phyloP scores from a whole-genome alignment of 1,284 basidiomycete species.

The Agroathelia rolfsii region DNA sequence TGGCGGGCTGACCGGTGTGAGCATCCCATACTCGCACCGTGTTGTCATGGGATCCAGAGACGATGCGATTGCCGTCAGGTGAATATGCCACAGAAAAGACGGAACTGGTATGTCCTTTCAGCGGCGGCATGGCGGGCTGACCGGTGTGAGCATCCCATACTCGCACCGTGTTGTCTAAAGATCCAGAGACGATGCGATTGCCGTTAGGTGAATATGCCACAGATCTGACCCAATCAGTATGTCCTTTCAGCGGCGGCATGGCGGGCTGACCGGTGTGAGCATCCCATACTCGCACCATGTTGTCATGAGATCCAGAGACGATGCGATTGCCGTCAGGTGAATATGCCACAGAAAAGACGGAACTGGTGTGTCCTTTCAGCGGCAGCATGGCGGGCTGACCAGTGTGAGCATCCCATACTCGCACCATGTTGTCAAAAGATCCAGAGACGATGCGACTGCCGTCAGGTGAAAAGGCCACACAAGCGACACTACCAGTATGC shows the following conservation, averaged over 20 bases:
- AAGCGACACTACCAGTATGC: conserved; percentile 4
- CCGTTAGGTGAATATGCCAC: conserved; percentile 10
- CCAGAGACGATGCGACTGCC: conserved; percentile 12
- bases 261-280: conserved; percentile 2
- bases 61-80: too few species aligned
- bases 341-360: conserved; percentile 5
- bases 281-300: conserved; percentile 11
- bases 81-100: too few species aligned
- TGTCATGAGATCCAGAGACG: conserved; percentile 13
- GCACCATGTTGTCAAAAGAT: conserved; percentile 21
- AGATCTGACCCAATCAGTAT: conserved; percentile 11
- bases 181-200: too few species aligned
- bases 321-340: conserved; percentile 12
- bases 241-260: conserved; percentile 13
- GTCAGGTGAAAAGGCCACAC: conserved; percentile 9
- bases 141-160: too few species aligned
- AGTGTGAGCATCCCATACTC: conserved; percentile 18
- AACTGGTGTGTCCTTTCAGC: conserved; percentile 6
- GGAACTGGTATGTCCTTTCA: too few species aligned
- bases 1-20: too few species aligned
- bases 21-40: too few species aligned
- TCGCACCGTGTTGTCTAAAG: too few species aligned
- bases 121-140: conserved; percentile 7
- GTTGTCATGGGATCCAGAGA: too few species aligned
- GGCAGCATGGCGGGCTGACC: neutral